phyloP scores from a whole-genome alignment of 2,329 filamentous ascomycete species.

The Colletotrichum sidae region DNA sequence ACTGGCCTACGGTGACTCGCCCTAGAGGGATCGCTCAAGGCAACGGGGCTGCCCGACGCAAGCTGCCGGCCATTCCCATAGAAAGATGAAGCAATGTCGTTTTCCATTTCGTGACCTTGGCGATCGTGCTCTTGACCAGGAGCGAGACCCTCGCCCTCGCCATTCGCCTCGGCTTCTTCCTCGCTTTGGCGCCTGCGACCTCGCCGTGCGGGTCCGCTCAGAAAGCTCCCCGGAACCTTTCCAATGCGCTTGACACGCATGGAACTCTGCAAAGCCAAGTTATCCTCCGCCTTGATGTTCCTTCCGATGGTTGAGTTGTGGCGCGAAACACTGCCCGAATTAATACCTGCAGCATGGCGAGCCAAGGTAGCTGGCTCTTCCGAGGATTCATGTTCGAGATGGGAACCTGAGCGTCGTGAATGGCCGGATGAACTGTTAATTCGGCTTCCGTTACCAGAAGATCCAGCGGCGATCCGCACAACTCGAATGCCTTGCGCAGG shows the following conservation, averaged over 20 bases:
- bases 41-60: conserved; percentile 70
- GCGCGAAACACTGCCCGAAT: conserved; percentile 65
- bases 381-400: conserved; percentile 59
- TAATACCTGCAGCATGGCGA: conserved; percentile 58
- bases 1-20: conserved; percentile 54
- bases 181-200: conserved; percentile 77
- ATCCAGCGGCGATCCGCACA: conserved; percentile 66
- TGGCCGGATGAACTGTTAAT: conserved; percentile 49
- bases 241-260: conserved; percentile 82
- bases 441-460: conserved; percentile 58
- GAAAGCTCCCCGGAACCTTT: conserved; percentile 79
- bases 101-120: conserved; percentile 51
- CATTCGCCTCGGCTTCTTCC: conserved; percentile 66
- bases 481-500: conserved; percentile 63
- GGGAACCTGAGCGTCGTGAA: conserved; percentile 51
- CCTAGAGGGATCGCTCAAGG: conserved; percentile 57
- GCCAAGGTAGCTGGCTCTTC: conserved; percentile 64
- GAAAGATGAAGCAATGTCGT: conserved; percentile 56
- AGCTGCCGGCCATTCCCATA: conserved; percentile 60
- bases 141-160: conserved; percentile 54
- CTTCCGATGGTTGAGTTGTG: conserved; percentile 62
- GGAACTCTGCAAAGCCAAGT: conserved; percentile 75
- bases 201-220: conserved; percentile 83
- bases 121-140: conserved; percentile 57
- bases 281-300: conserved; percentile 67